These are phyloP conservation scores for Hydnomerulius pinastri DNA, from an alignment of 768 basidiomycete genomes.

Conservation along the genomic window DNA sequence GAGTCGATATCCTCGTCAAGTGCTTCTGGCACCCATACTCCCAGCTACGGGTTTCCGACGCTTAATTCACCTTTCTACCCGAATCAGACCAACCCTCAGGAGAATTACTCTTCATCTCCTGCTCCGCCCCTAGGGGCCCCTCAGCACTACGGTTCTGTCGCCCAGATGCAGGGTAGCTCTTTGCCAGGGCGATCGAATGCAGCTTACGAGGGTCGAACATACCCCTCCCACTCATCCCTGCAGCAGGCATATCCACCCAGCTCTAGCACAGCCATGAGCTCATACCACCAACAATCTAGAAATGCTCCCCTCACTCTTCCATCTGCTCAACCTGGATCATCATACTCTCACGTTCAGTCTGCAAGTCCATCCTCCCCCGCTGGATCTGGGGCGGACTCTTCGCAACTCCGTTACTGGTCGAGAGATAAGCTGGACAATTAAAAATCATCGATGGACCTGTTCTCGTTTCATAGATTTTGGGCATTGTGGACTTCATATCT, in stretches of 20 bases:
- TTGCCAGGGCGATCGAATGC: conserved; percentile 22
- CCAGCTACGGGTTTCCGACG: conserved; percentile 48
- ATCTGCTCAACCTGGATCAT: conserved; percentile 23
- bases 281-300: conserved; percentile 31
- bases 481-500: conserved; percentile 13
- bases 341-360: conserved; percentile 28
- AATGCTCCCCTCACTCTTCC: conserved; percentile 14
- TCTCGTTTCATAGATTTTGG: conserved; percentile 13
- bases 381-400: conserved; percentile 24
- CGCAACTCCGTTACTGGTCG: conserved; percentile 31
- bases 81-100: conserved; percentile 33
- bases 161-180: conserved; percentile 21
- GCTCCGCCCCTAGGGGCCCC: conserved; percentile 32
- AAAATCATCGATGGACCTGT: conserved; percentile 6
- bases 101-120: conserved; percentile 32
- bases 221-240: conserved; percentile 30
- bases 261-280: conserved; percentile 13
- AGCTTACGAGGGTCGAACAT: conserved; percentile 21
- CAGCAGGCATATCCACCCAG: conserved; percentile 27
- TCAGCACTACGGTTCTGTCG: conserved; percentile 30
- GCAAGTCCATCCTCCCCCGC: conserved; percentile 27
- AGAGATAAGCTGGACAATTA: conserved; percentile 20
- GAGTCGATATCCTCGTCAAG: conserved; percentile 24
- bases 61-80: conserved; percentile 62
- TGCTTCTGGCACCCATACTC: conserved; percentile 22